Percentiles rank a stretch among this genome's conserved stretches.
Conservation (phyloP, 208 protist genomes). For the Trypanosoma lewisi region DNA sequence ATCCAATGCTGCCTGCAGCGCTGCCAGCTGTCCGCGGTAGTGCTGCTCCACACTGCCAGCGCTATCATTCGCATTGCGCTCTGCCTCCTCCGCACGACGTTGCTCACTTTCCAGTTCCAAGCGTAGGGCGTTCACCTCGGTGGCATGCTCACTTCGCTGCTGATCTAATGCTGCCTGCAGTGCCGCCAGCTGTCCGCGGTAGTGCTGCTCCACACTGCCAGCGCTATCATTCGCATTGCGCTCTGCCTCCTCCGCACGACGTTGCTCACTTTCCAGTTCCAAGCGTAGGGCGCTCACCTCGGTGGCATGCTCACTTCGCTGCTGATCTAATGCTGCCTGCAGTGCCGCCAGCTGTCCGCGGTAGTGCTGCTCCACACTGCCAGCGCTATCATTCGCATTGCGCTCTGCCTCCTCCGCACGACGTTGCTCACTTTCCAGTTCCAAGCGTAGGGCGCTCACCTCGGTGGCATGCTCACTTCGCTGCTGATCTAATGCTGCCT, state of each 20-base stretch:
- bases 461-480: not conserved
- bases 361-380: conserved; percentile 22
- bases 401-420: conserved; percentile 15
- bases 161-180: conserved; percentile 16
- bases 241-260: conserved; percentile 14
- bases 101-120: not conserved
- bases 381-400: conserved; percentile 11
- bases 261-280: not conserved
- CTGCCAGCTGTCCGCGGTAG: conserved; percentile 16
- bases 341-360: conserved; percentile 14
- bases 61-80: conserved; percentile 15
- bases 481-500: conserved; percentile 16
- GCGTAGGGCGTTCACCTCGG: conserved; percentile 4
- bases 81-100: conserved; percentile 6
- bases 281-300: conserved; percentile 3
- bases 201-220: conserved; percentile 18
- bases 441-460: conserved; percentile 1
- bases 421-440: not conserved
- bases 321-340: conserved; percentile 13
- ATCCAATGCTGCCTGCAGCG: conserved; percentile 9
- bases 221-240: conserved; percentile 13
- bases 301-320: conserved; percentile 5
- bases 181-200: conserved; percentile 15
- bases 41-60: conserved; percentile 19
- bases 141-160: conserved; percentile 4